Evolutionary conservation across 2,329 filamentous ascomycete genomes (phyloP).

Genomic region (Hymenoscyphus fructigenus): DNA sequence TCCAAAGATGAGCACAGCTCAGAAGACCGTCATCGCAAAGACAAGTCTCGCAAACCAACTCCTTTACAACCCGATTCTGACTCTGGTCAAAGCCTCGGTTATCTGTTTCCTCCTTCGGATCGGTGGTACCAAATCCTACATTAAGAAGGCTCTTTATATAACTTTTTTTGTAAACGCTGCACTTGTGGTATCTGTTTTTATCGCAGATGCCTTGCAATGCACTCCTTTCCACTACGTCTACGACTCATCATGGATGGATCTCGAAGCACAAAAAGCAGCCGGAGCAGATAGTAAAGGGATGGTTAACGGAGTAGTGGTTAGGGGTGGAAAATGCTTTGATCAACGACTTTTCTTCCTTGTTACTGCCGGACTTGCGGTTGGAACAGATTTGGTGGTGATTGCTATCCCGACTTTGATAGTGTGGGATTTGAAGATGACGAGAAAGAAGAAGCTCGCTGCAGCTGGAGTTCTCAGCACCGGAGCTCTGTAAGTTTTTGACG

Average conservation of each 20-base stretch:
- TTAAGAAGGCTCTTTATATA: conserved; percentile 36
- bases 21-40: neutral
- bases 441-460: conserved; percentile 61
- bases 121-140: conserved; percentile 38
- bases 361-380: conserved; percentile 65
- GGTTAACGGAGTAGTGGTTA: neutral
- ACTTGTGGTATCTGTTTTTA: conserved; percentile 15
- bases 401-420: conserved; percentile 65
- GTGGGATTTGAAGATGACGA: conserved; percentile 60
- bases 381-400: conserved; percentile 65
- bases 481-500: conserved; percentile 54
- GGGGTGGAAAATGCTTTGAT: conserved; percentile 51
- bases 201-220: conserved; percentile 19
- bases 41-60: conserved; percentile 32
- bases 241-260: conserved; percentile 6
- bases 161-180: conserved; percentile 14
- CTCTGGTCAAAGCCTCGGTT: conserved; percentile 46
- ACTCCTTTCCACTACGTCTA: conserved; percentile 6
- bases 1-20: conserved; percentile 1
- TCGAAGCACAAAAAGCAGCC: neutral
- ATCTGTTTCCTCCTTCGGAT: conserved; percentile 48
- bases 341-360: conserved; percentile 65
- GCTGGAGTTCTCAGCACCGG: conserved; percentile 65
- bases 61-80: conserved; percentile 47
- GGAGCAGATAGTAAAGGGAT: neutral